Evolutionary conservation across 2,329 filamentous ascomycete genomes (phyloP).

Genomic region (Pseudogymnoascus sp.): DNA sequence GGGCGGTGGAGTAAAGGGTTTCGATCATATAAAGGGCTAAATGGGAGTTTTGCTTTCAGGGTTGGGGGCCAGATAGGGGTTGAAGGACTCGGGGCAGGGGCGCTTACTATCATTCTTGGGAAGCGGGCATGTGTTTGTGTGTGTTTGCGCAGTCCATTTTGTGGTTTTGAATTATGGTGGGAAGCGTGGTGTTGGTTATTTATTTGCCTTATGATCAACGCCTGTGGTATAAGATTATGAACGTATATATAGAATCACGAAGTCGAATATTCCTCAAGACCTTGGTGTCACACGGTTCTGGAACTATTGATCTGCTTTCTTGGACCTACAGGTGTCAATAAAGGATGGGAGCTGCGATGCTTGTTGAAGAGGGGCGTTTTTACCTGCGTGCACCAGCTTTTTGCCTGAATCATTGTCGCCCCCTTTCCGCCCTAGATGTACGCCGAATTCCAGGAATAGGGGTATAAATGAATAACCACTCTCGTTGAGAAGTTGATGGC

Average conservation of each 20-base stretch:
- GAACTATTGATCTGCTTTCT: not conserved
- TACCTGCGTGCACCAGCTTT: not conserved
- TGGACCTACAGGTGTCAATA: not conserved
- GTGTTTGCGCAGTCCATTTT: not conserved
- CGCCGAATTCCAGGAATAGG: not conserved
- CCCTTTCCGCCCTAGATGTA: not conserved
- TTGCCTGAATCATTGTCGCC: too few relatives aligned
- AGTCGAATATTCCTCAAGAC: not conserved
- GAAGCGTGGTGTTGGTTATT: not conserved
- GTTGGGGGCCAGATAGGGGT: not conserved
- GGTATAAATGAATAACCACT: not conserved
- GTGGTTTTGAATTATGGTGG: not conserved
- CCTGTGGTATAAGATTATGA: constrained; percentile 3
- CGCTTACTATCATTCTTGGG: not conserved
- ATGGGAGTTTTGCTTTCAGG: not conserved
- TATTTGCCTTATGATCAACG: not conserved
- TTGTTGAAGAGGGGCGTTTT: not conserved
- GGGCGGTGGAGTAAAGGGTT: constrained; percentile 42
- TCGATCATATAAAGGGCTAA: not conserved
- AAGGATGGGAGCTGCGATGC: not conserved
- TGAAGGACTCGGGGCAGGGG: not conserved
- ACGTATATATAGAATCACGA: not conserved
- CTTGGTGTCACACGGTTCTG: not conserved
- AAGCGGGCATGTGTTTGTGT: not conserved
- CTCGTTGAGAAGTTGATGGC: not conserved